phyloP scores from a whole-genome alignment of 257 asterid species.

The Plantago elongata region DNA sequence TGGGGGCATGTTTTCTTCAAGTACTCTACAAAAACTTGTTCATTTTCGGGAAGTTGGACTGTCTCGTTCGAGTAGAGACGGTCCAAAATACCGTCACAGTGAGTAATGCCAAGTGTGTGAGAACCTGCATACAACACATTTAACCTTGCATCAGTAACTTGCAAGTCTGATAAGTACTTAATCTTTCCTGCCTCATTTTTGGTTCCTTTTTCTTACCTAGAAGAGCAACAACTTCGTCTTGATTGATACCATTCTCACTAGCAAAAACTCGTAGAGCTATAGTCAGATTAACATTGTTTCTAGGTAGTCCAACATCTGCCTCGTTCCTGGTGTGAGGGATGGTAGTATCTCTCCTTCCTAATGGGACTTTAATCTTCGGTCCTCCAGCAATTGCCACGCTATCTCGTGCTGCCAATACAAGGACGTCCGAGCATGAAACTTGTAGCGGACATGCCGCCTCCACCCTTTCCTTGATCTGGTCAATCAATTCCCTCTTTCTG shows the following conservation, averaged over 20 bases:
- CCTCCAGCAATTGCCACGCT: slow-evolving; percentile 34
- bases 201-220: slow-evolving; percentile 20
- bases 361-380: slow-evolving; percentile 29
- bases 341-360: slow-evolving; percentile 34
- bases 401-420: slow-evolving; percentile 48
- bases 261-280: slow-evolving; percentile 13
- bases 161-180: background rate
- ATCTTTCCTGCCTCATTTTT: background rate
- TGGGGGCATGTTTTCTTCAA: slow-evolving; percentile 26
- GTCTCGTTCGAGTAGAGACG: slow-evolving; percentile 22
- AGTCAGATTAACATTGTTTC: slow-evolving; percentile 21
- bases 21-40: slow-evolving; percentile 8
- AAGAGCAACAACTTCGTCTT: slow-evolving; percentile 39
- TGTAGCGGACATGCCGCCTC: slow-evolving; percentile 39
- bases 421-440: slow-evolving; percentile 59
- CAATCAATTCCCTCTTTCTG: slow-evolving; percentile 33
- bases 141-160: background rate
- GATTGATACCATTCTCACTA: slow-evolving; percentile 26
- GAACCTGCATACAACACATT: slow-evolving; percentile 22
- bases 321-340: slow-evolving; percentile 22
- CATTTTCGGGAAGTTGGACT: slow-evolving; percentile 5
- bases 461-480: slow-evolving; percentile 32
- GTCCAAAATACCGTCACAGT: slow-evolving; percentile 23
- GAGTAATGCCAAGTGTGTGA: slow-evolving; percentile 35
- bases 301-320: slow-evolving; percentile 25